Conservation (phyloP, 148 eudicot species). For the Camellia granthamiana region DNA sequence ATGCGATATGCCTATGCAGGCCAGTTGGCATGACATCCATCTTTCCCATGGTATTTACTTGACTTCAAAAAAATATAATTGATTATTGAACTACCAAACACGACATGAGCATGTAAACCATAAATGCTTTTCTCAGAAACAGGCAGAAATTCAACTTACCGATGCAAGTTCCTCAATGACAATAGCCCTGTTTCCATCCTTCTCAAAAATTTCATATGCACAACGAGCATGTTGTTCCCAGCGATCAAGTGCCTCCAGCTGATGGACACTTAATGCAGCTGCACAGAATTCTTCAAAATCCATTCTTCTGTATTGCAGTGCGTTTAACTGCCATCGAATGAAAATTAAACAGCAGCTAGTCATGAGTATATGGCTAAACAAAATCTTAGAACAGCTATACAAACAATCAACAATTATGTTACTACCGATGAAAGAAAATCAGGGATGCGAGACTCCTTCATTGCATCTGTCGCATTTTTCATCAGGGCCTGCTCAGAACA, state of each 20-base stretch:
- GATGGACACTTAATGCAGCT: conserved; percentile 58
- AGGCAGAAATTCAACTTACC: conserved; percentile 28
- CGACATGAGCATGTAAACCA: not conserved
- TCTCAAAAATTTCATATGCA: conserved; percentile 59
- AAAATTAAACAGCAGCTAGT: conserved; percentile 8
- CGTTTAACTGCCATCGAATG: conserved; percentile 40
- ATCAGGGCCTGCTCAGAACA: conserved; percentile 43
- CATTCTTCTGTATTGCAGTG: conserved; percentile 54
- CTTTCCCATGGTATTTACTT: not conserved
- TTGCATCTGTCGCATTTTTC: conserved; percentile 50
- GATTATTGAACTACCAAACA: not conserved
- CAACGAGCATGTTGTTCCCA: conserved; percentile 62
- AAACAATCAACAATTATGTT: conserved; percentile 3
- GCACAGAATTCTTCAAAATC: conserved; percentile 61
- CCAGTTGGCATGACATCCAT: not conserved
- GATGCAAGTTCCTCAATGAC: conserved; percentile 64
- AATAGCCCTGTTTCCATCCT: conserved; percentile 57
- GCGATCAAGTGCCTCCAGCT: conserved; percentile 47
- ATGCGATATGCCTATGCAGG: not conserved
- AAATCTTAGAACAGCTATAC: not conserved
- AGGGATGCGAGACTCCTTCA: conserved; percentile 44
- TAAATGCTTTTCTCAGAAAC: not conserved
- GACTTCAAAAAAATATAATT: not conserved
- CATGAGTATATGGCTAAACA: not conserved
- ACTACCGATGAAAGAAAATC: conserved; percentile 45